Conservation (phyloP, 148 eudicot species). For the Vaccinium myrtillus region DNA sequence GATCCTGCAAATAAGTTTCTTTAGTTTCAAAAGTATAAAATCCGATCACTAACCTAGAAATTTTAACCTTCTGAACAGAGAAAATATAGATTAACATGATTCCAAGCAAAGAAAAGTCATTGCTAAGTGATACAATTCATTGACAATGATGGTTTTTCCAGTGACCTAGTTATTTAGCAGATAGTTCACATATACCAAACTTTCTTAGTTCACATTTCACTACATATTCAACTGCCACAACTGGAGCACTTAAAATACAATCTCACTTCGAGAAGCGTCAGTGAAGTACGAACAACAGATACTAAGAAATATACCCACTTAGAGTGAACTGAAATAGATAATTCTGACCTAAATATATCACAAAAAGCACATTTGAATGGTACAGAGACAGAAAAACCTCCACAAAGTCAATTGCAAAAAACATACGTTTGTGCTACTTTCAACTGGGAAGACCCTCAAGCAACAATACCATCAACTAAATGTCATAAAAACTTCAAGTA, state of each 20-base stretch:
- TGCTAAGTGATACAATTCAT: background rate
- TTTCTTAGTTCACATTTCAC: background rate
- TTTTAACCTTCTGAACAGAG: background rate
- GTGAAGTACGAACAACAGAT: background rate
- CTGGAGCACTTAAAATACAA: background rate
- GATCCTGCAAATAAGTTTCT: constrained; percentile 23
- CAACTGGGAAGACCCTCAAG: background rate
- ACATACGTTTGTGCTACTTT: background rate
- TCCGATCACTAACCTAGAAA: background rate
- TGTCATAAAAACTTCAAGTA: background rate
- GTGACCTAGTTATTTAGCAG: background rate
- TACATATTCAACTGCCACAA: background rate
- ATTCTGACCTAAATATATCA: background rate
- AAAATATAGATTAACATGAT: background rate
- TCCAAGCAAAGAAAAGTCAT: background rate
- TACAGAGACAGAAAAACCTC: background rate
- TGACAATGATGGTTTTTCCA: background rate
- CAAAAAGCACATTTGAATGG: background rate
- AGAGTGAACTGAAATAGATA: background rate
- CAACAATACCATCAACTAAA: background rate
- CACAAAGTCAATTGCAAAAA: background rate
- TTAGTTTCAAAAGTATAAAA: constrained; percentile 8
- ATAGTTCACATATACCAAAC: background rate
- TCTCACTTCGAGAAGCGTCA: background rate
- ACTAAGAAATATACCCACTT: background rate